These are phyloP conservation scores for Paecilomyces niveus DNA, from an alignment of 2,329 filamentous ascomycete genomes.

Conservation along the genomic window DNA sequence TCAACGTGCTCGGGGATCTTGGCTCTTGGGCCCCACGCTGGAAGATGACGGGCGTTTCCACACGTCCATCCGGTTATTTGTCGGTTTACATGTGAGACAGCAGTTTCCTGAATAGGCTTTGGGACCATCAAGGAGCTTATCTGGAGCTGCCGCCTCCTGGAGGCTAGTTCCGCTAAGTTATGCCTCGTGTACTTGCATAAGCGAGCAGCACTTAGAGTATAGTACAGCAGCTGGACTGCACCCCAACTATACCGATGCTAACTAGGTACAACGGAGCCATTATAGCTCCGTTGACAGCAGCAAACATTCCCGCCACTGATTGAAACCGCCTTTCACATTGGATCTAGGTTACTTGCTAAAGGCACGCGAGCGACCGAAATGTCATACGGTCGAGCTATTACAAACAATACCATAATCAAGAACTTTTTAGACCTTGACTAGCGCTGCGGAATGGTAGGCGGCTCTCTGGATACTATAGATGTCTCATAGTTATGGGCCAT, in stretches of 20 bases:
- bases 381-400: not conserved
- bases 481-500: no score
- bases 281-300: slow-evolving; percentile 1
- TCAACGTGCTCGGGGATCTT: not conserved
- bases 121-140: not conserved
- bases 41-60: not conserved
- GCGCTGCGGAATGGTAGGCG: no score
- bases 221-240: not conserved
- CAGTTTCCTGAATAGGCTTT: not conserved
- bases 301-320: slow-evolving; percentile 1
- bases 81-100: not conserved
- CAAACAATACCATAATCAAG: not conserved
- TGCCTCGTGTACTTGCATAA: not conserved
- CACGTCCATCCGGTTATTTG: not conserved
- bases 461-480: not conserved
- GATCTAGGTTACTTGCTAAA: not conserved
- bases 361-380: not conserved
- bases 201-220: not conserved
- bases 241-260: not conserved
- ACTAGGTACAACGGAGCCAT: not conserved
- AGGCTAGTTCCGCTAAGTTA: not conserved
- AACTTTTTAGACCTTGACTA: not conserved
- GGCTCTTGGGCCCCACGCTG: not conserved
- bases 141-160: not conserved
- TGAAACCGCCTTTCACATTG: not conserved